phyloP scores from a whole-genome alignment of 805 yeast genomes.

The Wickerhamomyces hampshirensis region DNA sequence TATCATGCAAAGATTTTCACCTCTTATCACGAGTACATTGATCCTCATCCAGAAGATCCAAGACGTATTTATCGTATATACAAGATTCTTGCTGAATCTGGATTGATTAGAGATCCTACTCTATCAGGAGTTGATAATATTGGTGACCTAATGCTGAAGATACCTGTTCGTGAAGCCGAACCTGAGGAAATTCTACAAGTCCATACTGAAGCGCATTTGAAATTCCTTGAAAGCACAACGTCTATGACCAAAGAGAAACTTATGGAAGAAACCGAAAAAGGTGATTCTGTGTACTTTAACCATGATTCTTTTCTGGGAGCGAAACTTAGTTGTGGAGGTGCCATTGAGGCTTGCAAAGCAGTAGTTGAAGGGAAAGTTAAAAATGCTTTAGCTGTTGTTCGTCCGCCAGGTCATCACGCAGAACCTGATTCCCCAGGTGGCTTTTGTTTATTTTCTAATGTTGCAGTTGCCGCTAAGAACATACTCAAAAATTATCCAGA shows the following conservation, averaged over 20 bases:
- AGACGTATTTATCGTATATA: constrained; percentile 91
- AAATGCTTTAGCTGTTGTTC: constrained; percentile 87
- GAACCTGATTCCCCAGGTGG: constrained; percentile 98
- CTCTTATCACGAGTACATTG: constrained; percentile 87
- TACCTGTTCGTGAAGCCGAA: constrained; percentile 87
- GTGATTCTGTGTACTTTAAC: constrained; percentile 93
- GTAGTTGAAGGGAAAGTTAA: constrained; percentile 91
- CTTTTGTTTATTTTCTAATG: constrained; percentile 92
- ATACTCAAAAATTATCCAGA: constrained; percentile 83
- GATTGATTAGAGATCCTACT: constrained; percentile 75
- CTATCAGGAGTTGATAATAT: constrained; percentile 63
- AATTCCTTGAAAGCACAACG: constrained; percentile 69
- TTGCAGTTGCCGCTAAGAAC: constrained; percentile 92
- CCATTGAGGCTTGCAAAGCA: constrained; percentile 93
- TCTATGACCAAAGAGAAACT: constrained; percentile 73
- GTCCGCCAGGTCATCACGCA: constrained; percentile 99
- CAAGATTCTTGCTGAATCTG: constrained; percentile 91
- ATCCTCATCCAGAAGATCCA: constrained; percentile 99
- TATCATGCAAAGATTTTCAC: constrained; percentile 94
- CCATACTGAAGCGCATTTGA: constrained; percentile 77
- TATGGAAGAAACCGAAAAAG: constrained; percentile 77
- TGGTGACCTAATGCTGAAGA: constrained; percentile 82
- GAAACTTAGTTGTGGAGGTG: constrained; percentile 91
- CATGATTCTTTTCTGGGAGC: constrained; percentile 87
- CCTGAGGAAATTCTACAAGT: constrained; percentile 82